Evolutionary conservation across 257 asterid species (phyloP), one percentile per base, ranked within the genome.

Genomic region (Ligustrum vulgare): DNA sequence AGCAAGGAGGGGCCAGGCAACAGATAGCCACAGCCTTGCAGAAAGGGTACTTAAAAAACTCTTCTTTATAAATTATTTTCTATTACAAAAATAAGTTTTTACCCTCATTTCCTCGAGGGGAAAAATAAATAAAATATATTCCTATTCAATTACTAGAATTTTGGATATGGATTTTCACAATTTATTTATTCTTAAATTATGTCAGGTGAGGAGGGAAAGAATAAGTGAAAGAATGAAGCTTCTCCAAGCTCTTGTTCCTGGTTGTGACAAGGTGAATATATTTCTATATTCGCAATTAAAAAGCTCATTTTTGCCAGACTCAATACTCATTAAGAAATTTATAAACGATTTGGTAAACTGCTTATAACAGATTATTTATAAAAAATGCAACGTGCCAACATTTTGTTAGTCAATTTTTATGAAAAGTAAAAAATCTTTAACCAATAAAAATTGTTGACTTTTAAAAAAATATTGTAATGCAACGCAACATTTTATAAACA

Each of bases 1-100:
- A 84, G 93, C 93, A 9, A 87, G 97, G 88, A 92, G 97, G 88
- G 97, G 97, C 70, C 96, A 92, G 31, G 97, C 97, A 33, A 92
- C 97, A 45, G 96, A 90, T 76, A 90, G 94, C 85, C 97, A 91
- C 87, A 88, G 92, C 84, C 86, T 88, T 72, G 92, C 92, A 31
- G 92, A 88, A 77, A 86, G 92, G 90, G 93, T 88, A 85, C 73
- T 16, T 18, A 28, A 47, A 25, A 4, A 22, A 62, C 69, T 20
- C 6, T 51, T 68, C 35, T 16, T 35, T 25, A 28, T 28, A 28
- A 28, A 28, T 28, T 36, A 28, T 34, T 8, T 45, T 20, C 15
- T n/a, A 20, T 4, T 28, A 54, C 6, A 8, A 12, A 12, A 16
- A 15, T 16, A 22, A 11, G 6, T 67, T 56, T 9, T 49, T 6